Percentiles rank a stretch among this genome's conserved stretches.
Evolutionary conservation across 2,329 filamentous ascomycete species (phyloP).

Genomic region (Colletotrichum zoysiae): DNA sequence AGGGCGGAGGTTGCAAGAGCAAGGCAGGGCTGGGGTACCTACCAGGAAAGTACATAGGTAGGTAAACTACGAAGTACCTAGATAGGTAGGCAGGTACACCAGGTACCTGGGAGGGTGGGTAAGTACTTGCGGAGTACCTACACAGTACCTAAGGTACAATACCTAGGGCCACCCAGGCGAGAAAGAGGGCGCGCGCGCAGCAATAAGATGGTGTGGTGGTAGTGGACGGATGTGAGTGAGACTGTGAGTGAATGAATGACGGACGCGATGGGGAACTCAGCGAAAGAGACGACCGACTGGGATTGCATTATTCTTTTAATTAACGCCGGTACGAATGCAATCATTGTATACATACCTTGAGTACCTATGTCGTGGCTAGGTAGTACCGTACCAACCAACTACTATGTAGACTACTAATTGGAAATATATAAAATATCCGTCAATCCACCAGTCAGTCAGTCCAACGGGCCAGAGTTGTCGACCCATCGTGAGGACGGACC

Average conservation of each 20-base stretch:
- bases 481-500: neutral
- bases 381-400: too few relatives aligned
- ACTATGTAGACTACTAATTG: too few relatives aligned
- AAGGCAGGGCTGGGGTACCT: neutral
- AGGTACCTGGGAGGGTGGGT: neutral
- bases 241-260: slow-evolving; percentile 26
- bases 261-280: slow-evolving; percentile 22
- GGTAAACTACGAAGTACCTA: slow-evolving; percentile 2
- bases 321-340: neutral
- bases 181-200: slow-evolving; percentile 19
- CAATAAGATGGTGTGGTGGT: slow-evolving; percentile 23
- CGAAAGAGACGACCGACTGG: slow-evolving; percentile 15
- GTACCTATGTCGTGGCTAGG: neutral
- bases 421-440: neutral
- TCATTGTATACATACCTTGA: neutral
- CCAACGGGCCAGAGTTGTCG: neutral
- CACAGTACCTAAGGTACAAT: too few relatives aligned
- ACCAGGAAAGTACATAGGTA: too few relatives aligned
- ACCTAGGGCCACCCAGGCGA: neutral
- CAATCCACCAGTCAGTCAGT: neutral
- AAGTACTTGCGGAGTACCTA: too few relatives aligned
- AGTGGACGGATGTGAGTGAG: slow-evolving; percentile 18
- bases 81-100: slow-evolving; percentile 3
- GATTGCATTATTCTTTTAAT: neutral
- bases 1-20: slow-evolving; percentile 16